Conservation (phyloP, 169 alveolate species). For the Eimeria necatrix region DNA sequence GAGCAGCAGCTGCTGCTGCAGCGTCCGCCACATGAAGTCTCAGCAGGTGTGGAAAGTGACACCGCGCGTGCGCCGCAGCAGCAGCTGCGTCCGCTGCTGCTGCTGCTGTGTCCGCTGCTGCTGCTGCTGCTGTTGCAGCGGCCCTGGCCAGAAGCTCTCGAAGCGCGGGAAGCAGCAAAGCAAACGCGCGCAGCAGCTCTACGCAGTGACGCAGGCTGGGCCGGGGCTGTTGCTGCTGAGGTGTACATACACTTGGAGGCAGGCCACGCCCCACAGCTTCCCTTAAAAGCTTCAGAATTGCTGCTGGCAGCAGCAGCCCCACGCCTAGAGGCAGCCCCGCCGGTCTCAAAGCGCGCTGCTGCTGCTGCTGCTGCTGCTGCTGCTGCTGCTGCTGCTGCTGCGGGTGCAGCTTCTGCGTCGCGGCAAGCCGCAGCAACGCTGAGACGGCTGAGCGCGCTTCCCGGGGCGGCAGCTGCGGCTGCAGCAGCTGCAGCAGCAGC, state of each 20-base stretch:
- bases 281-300: background rate
- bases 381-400: background rate
- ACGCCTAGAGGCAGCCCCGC: background rate
- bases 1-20: background rate
- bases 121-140: background rate
- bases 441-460: background rate
- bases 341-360: background rate
- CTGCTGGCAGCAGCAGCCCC: conserved; percentile 24
- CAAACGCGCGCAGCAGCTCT: conserved; percentile 32
- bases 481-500: conserved; percentile 38
- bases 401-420: no score
- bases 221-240: background rate
- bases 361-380: conserved; percentile 16
- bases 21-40: conserved; percentile 15
- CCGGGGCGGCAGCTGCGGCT: conserved; percentile 27
- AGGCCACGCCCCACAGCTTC: background rate
- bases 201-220: background rate
- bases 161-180: background rate
- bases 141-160: background rate
- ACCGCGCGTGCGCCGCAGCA: background rate
- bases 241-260: background rate
- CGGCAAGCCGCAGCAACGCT: background rate
- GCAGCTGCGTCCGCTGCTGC: background rate
- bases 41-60: conserved; percentile 25
- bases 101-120: background rate